A percentile compares a stretch with the other conserved stretches of the same genome.
phyloP scores from a whole-genome alignment of 140 eudicot species.

The Cichorium intybus region DNA sequence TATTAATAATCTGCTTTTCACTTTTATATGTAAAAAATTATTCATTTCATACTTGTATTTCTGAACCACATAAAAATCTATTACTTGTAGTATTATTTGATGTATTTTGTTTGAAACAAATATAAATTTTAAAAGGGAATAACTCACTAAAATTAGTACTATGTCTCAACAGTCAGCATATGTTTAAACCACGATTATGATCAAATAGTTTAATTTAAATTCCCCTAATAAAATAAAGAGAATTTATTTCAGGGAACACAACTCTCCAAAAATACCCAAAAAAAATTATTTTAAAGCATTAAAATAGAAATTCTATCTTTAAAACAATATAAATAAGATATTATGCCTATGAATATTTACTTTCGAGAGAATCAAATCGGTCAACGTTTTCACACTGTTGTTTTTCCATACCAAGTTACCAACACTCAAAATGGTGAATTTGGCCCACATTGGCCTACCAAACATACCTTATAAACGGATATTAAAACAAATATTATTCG shows the following conservation, averaged over 20 bases:
- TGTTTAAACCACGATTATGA: too few relatives aligned
- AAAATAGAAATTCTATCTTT: neutral
- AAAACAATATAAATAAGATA: neutral
- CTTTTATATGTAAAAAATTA: neutral
- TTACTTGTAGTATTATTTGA: too few relatives aligned
- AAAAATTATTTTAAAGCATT: too few relatives aligned
- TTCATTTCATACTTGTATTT: neutral
- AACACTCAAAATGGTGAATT: slow-evolving; percentile 10
- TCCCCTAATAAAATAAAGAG: neutral
- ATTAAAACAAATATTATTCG: slow-evolving; percentile 17
- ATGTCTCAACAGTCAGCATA: too few relatives aligned
- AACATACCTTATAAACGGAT: slow-evolving; percentile 27
- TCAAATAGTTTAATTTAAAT: too few relatives aligned
- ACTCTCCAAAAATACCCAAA: neutral
- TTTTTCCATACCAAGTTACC: neutral
- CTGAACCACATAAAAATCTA: neutral
- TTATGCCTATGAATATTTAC: neutral
- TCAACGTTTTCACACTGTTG: slow-evolving; percentile 9
- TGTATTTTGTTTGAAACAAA: too few relatives aligned
- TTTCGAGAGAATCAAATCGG: neutral
- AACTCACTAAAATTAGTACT: too few relatives aligned
- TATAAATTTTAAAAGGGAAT: too few relatives aligned
- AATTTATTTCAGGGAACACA: neutral
- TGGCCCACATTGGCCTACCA: slow-evolving; percentile 11
- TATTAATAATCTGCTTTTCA: neutral